Conservation (phyloP, 768 basidiomycete species). For the Lactarius evosmus region DNA sequence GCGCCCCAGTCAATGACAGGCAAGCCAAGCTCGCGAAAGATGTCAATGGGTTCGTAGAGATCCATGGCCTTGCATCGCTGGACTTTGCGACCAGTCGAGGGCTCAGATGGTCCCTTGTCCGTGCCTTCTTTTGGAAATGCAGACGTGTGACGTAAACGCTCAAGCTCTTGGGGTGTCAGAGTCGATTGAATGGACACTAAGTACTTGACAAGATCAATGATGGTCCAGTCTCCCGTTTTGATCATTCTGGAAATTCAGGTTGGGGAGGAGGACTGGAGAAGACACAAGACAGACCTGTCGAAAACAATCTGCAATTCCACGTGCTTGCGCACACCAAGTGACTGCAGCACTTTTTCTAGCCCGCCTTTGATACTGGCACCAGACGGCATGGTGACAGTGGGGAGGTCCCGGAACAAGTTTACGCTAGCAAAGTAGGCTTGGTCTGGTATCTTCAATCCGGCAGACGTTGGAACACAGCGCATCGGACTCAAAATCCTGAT, state of each 20-base stretch:
- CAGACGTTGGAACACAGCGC: slow-evolving; percentile 50
- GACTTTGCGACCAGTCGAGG: slow-evolving; percentile 36
- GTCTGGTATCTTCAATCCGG: slow-evolving; percentile 67
- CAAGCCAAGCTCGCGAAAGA: slow-evolving; percentile 66
- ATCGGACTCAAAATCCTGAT: slow-evolving; percentile 42
- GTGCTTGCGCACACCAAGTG: slow-evolving; percentile 83
- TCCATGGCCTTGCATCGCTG: slow-evolving; percentile 61
- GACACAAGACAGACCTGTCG: slow-evolving; percentile 50
- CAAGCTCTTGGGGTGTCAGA: slow-evolving; percentile 54
- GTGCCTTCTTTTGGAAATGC: slow-evolving; percentile 68
- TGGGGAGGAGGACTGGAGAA: neutral
- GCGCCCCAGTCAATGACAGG: slow-evolving; percentile 88
- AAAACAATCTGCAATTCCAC: slow-evolving; percentile 95
- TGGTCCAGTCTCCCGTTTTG: slow-evolving; percentile 87
- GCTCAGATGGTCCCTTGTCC: slow-evolving; percentile 26
- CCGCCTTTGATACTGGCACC: slow-evolving; percentile 59
- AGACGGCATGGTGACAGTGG: slow-evolving; percentile 72
- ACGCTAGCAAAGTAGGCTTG: slow-evolving; percentile 84
- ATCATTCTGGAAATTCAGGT: slow-evolving; percentile 58
- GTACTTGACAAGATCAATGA: slow-evolving; percentile 81
- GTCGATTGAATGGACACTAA: slow-evolving; percentile 75
- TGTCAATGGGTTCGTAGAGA: slow-evolving; percentile 80
- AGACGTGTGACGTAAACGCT: slow-evolving; percentile 56
- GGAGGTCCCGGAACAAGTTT: slow-evolving; percentile 85
- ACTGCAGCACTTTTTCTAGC: slow-evolving; percentile 66